phyloP scores from a whole-genome alignment of 176 grass and related monocot species.

The Cymbopogon citratus region DNA sequence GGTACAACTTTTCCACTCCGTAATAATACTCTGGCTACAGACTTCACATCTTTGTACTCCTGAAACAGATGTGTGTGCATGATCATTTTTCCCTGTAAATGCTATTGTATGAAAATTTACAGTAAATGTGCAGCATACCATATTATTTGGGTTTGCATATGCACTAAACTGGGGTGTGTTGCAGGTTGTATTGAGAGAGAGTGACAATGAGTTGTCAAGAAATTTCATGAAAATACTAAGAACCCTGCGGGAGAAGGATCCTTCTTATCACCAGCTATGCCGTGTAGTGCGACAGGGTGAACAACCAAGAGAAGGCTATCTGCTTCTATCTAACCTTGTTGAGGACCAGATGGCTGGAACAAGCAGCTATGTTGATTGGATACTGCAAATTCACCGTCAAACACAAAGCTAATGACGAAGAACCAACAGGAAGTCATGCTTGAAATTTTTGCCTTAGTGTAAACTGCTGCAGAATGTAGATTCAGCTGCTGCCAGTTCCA shows the following conservation, averaged over 20 bases:
- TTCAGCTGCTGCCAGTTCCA: conserved; percentile 2
- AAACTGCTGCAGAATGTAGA: conserved; percentile 32
- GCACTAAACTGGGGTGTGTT: conserved; percentile 6
- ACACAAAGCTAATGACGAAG: conserved; percentile 57
- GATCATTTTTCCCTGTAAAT: neutral
- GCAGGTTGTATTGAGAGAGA: conserved; percentile 56
- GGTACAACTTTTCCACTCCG: conserved; percentile 29
- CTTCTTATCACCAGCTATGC: conserved; percentile 60
- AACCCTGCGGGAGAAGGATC: conserved; percentile 54
- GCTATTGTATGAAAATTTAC: neutral
- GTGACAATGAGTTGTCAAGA: conserved; percentile 50
- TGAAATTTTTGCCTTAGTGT: conserved; percentile 22
- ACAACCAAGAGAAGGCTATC: conserved; percentile 82
- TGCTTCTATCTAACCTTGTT: conserved; percentile 77
- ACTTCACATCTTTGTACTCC: neutral
- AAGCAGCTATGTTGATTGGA: conserved; percentile 78
- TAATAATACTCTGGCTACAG: neutral
- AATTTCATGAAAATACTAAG: conserved; percentile 54
- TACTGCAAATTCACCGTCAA: conserved; percentile 85
- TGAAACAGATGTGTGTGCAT: neutral
- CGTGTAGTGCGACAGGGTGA: conserved; percentile 82
- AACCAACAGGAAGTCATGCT: neutral
- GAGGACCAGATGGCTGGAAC: conserved; percentile 84
- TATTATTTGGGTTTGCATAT: neutral
- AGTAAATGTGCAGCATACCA: neutral